Percentiles rank a stretch among this genome's conserved stretches.
Evolutionary conservation across 768 basidiomycete species (phyloP).

Genomic region (Suillus americanus): DNA sequence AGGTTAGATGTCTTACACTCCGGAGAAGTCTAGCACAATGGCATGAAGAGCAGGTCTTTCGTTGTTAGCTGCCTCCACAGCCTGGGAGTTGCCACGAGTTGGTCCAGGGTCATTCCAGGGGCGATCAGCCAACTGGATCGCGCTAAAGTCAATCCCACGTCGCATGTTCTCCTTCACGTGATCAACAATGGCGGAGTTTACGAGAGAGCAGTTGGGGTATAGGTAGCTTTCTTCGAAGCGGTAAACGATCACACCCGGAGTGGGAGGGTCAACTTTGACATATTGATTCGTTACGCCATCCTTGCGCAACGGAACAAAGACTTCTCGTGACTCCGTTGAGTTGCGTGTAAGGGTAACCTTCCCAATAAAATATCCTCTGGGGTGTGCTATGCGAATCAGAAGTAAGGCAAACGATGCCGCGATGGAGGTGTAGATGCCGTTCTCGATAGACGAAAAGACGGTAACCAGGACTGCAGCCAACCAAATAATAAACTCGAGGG

Average conservation of each 20-base stretch:
- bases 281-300: constrained; percentile 64
- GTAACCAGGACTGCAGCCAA: constrained; percentile 84
- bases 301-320: constrained; percentile 76
- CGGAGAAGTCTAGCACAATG: constrained; percentile 88
- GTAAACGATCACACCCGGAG: constrained; percentile 88
- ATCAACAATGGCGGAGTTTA: constrained; percentile 75
- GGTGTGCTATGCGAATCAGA: constrained; percentile 82
- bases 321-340: constrained; percentile 53
- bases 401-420: constrained; percentile 76
- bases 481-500: constrained; percentile 91
- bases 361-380: constrained; percentile 90
- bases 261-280: constrained; percentile 72
- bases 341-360: constrained; percentile 58
- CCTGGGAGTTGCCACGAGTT: constrained; percentile 40
- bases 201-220: constrained; percentile 72
- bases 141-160: constrained; percentile 70
- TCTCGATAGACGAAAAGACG: constrained; percentile 90
- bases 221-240: constrained; percentile 89
- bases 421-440: constrained; percentile 89
- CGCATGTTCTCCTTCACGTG: constrained; percentile 77
- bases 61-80: constrained; percentile 50
- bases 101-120: constrained; percentile 96
- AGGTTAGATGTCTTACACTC: constrained; percentile 51
- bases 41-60: constrained; percentile 73
- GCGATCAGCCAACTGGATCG: constrained; percentile 64